phyloP scores from a whole-genome alignment of 768 basidiomycete genomes.

The Dioszegia hungarica region DNA sequence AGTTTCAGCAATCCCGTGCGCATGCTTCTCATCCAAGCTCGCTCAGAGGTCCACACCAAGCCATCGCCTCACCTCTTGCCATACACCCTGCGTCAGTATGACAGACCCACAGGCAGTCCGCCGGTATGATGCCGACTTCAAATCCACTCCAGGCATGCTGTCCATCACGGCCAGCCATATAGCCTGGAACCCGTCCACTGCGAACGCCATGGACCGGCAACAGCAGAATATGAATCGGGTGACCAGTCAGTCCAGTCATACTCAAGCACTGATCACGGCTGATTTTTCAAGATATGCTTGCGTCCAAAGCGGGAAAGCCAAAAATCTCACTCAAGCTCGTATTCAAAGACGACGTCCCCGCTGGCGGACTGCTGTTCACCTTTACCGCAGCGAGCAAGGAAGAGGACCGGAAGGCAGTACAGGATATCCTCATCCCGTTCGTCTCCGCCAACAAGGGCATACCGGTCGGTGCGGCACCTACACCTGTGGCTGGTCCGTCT shows the following conservation, averaged over 20 bases:
- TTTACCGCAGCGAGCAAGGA: slow-evolving; percentile 34
- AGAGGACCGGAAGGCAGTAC: slow-evolving; percentile 32
- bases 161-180: slow-evolving; percentile 27
- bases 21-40: too few relatives aligned
- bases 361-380: slow-evolving; percentile 40
- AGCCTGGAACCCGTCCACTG: slow-evolving; percentile 32
- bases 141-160: slow-evolving; percentile 29
- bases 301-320: slow-evolving; percentile 40
- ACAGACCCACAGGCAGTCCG: background rate
- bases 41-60: background rate
- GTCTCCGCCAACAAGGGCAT: slow-evolving; percentile 36
- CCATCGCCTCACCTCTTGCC: background rate
- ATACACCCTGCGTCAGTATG: background rate
- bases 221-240: slow-evolving; percentile 31
- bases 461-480: background rate
- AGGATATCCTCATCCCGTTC: slow-evolving; percentile 40
- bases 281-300: slow-evolving; percentile 42
- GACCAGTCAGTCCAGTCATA: slow-evolving; percentile 21
- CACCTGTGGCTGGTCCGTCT: slow-evolving; percentile 6
- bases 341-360: slow-evolving; percentile 44
- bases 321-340: slow-evolving; percentile 44
- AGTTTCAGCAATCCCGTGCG: too few relatives aligned
- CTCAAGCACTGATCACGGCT: background rate
- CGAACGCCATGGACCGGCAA: slow-evolving; percentile 35
- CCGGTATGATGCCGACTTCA: slow-evolving; percentile 30